Base-by-base conservation (phyloP, 331 rosid genomes). In the Pyracantha coccinea region DNA sequence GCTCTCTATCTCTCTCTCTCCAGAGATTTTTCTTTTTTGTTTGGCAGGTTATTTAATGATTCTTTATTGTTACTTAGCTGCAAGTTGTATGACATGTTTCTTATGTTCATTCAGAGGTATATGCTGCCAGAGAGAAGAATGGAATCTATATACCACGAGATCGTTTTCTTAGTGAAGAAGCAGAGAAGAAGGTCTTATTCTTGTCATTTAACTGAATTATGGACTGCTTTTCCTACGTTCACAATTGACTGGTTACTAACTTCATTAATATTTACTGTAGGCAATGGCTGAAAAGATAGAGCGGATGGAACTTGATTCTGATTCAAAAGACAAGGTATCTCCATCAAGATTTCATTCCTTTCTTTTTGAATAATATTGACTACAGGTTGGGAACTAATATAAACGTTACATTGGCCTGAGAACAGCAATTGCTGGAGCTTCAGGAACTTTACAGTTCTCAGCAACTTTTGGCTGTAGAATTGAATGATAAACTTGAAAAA, bases 121-220 rank as follows among this genome's bases (percentile, higher is more conserved):
- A 86, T 84, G 99, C 99, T 83, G 97, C 99, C 68, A 86, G 99
- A 84, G 99, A 96, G 85, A 96, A 96, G 88, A 96, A 96, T 54
- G 99, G 99, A 79, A 96, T 96, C 87, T 96, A 96, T 69, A 89
- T 96, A 79, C 99, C 99, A 24, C 99, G 99, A 17, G 99, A 96
- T 85, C 98, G 99, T 68, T 96, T 89, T 81, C 97, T 95, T 83
- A 57, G 79, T 14, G 99, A 95, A 82, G 99, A 95, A 86, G 94
- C 96, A 38, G 99, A 95, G 85, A 95, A 95, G 86, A 95, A 95
- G 98, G 99, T 95, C 77, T 63, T 53, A 68, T 61, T 50, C 74
- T 45, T 61, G n/a, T 68, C 60, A 35, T 67, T 19, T 75, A 57
- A n/a, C 61, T 47, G 35, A 59, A 47, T 41, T 8, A 21, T 13